Evolutionary conservation across 176 grass and related monocot species (phyloP).

Genomic region (Alloteropsis semialata): DNA sequence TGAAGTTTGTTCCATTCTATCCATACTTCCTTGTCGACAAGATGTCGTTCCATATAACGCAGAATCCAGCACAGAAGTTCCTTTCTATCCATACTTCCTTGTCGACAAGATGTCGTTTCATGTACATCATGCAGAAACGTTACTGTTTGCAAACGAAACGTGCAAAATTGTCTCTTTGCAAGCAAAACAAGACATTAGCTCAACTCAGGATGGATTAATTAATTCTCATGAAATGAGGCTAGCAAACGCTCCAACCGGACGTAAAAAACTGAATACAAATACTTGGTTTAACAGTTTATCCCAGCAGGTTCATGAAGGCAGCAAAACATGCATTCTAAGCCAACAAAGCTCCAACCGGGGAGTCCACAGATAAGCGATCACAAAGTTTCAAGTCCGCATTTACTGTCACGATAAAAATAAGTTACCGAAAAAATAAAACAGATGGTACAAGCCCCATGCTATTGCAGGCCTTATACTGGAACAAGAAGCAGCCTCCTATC

Average conservation of each 20-base stretch:
- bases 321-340: neutral
- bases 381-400: neutral
- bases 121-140: neutral
- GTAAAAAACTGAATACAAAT: neutral
- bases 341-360: neutral
- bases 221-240: neutral
- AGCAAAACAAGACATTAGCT: neutral
- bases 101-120: no score
- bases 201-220: neutral
- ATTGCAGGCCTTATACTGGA: conserved; percentile 17
- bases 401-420: conserved; percentile 3
- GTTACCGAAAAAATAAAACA: neutral
- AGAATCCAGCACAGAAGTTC: no score
- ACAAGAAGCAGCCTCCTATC: conserved; percentile 20
- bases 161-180: no score
- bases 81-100: neutral
- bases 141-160: neutral
- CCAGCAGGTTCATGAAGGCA: neutral
- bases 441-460: neutral
- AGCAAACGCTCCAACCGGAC: neutral
- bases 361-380: neutral
- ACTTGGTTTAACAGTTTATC: neutral
- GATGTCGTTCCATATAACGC: neutral
- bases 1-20: no score
- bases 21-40: neutral